These are phyloP conservation scores for Vitis vinifera DNA, from an alignment of 164 flowering plant species.

Conservation along the genomic window DNA sequence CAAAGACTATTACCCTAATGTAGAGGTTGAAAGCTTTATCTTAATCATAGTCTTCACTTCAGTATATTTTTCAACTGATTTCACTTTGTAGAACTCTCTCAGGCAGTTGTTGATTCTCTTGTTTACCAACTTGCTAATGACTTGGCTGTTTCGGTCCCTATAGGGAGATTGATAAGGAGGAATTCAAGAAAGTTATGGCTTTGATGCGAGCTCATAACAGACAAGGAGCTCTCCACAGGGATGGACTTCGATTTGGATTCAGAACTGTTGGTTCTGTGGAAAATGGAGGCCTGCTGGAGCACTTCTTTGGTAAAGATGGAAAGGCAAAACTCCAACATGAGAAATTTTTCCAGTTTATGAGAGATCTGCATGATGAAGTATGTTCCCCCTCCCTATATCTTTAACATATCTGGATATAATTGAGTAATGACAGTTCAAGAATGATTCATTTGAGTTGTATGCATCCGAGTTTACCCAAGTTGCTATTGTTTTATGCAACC, in stretches of 20 bases:
- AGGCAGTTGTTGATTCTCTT: neutral
- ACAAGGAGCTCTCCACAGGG: conserved; percentile 78
- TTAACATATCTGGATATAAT: neutral
- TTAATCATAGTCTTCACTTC: too few species aligned
- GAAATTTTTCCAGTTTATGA: conserved; percentile 70
- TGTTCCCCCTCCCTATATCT: conserved; percentile 7
- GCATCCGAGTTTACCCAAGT: too few species aligned
- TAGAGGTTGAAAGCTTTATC: too few species aligned
- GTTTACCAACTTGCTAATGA: conserved; percentile 1
- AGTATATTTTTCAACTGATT: too few species aligned
- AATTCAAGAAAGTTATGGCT: conserved; percentile 91
- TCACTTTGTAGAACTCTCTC: too few species aligned
- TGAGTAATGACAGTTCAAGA: neutral
- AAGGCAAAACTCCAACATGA: conserved; percentile 52
- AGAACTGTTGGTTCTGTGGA: conserved; percentile 67
- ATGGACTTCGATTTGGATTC: conserved; percentile 67
- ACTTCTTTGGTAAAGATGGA: conserved; percentile 93
- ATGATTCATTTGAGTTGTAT: too few species aligned
- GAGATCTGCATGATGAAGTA: conserved; percentile 80
- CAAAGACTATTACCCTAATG: too few species aligned
- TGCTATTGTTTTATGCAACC: too few species aligned
- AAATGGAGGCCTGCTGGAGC: conserved; percentile 82
- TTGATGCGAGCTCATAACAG: conserved; percentile 80
- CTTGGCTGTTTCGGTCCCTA: neutral
- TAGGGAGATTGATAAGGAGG: conserved; percentile 81